phyloP scores from a whole-genome alignment of 2,329 filamentous ascomycete species.

The Alternaria conjuncta region DNA sequence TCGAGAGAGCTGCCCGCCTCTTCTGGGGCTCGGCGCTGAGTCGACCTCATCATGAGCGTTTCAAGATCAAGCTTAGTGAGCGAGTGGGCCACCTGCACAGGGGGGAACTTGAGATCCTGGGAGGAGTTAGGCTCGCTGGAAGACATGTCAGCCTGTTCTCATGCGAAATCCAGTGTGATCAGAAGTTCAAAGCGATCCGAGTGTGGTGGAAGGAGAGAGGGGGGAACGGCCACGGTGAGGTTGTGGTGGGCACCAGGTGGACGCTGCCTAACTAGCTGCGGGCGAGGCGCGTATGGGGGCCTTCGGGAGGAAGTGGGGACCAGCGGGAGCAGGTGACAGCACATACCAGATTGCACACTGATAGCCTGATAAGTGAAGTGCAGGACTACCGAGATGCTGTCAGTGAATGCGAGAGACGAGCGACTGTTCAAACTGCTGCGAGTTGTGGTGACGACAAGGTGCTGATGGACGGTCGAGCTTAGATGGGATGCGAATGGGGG shows the following conservation, averaged over 20 bases:
- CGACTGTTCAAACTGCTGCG: neutral
- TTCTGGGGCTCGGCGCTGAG: constrained; percentile 30
- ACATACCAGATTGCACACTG: constrained; percentile 5
- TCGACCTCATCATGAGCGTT: constrained; percentile 45
- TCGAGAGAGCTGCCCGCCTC: constrained; percentile 40
- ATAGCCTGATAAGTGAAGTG: neutral
- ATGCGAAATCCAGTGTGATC: constrained; percentile 12
- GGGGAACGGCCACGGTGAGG: constrained; percentile 13
- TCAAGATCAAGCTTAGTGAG: constrained; percentile 42
- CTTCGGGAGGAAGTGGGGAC: constrained; percentile 7
- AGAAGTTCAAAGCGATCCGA: neutral
- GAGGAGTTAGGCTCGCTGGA: constrained; percentile 31
- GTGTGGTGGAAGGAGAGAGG: constrained; percentile 15
- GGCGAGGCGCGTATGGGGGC: constrained; percentile 23
- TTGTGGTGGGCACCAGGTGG: constrained; percentile 20
- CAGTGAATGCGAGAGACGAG: neutral
- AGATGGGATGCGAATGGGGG: constrained; percentile 11
- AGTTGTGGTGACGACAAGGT: constrained; percentile 6
- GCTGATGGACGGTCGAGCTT: constrained; percentile 3
- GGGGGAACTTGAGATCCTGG: constrained; percentile 42
- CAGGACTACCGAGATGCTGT: neutral
- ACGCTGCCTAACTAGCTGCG: constrained; percentile 34
- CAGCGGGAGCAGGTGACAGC: constrained; percentile 6
- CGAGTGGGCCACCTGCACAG: constrained; percentile 39
- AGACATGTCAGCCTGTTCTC: constrained; percentile 39